These are phyloP conservation scores for Trametes gibbosa DNA, from an alignment of 768 basidiomycete genomes.

Conservation along the genomic window DNA sequence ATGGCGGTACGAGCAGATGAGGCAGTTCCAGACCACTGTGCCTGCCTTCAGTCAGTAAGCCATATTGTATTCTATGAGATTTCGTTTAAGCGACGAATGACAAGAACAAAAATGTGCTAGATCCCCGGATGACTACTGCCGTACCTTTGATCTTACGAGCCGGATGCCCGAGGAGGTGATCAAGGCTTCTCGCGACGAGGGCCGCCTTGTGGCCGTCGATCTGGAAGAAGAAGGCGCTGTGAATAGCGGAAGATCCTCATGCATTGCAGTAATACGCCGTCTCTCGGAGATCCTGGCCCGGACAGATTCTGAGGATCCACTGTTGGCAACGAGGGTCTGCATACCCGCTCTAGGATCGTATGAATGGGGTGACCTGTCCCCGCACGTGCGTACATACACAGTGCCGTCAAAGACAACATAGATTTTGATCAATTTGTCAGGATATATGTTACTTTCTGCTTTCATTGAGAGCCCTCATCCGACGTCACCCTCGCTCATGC, in stretches of 20 bases:
- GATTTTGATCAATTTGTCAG: slow-evolving; percentile 35
- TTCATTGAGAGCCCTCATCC: slow-evolving; percentile 58
- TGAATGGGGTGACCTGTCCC: slow-evolving; percentile 63
- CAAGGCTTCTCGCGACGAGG: slow-evolving; percentile 40
- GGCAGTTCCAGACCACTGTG: slow-evolving; percentile 87
- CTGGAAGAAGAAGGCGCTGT: background rate
- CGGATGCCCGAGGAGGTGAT: slow-evolving; percentile 53
- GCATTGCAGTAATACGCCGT: slow-evolving; percentile 10
- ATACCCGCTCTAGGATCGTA: slow-evolving; percentile 61
- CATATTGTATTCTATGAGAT: background rate
- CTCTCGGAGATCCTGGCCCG: slow-evolving; percentile 12
- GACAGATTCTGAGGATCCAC: background rate
- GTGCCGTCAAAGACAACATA: background rate
- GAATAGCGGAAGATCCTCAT: slow-evolving; percentile 17
- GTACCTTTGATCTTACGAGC: slow-evolving; percentile 68
- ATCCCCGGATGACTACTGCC: slow-evolving; percentile 60
- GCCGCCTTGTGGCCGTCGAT: slow-evolving; percentile 36
- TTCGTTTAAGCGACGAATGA: slow-evolving; percentile 9
- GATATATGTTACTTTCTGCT: slow-evolving; percentile 72
- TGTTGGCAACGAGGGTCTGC: slow-evolving; percentile 53
- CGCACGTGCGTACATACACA: slow-evolving; percentile 43
- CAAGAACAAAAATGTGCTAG: slow-evolving; percentile 27
- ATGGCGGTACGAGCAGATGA: slow-evolving; percentile 95
- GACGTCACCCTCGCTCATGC: slow-evolving; percentile 55
- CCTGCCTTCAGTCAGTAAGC: slow-evolving; percentile 47